Base-by-base conservation (phyloP, 345 rosid species). In the Ceriops zippeliana region DNA sequence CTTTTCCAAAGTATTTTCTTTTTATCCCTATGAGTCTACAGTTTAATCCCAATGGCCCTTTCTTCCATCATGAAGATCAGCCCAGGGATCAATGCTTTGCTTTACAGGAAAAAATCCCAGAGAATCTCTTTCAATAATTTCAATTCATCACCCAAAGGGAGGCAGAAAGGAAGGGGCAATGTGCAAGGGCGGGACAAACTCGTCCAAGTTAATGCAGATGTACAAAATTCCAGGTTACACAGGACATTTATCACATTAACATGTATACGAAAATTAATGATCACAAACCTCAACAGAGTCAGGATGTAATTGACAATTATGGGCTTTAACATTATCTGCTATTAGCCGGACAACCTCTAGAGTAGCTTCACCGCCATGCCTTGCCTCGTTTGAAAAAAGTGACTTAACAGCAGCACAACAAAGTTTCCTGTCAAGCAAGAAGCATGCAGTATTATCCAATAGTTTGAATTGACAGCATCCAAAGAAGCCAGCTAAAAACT, bases 331-430 rank as follows among this genome's bases (percentile, higher is more conserved):
- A 66, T 78, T 87, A 71, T 80, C 79, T 73, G 99, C 98, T 74
- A 95, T 92, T 78, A 89, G 75, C 59, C 84, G 87, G 58, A 90
- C 91, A 71, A 90, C 93, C 64, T 86, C 91, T 49, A 81, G 81
- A 34, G 98, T 90, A 52, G 87, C 91, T 82, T 82, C 92, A 83
- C 98, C 92, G 9, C 93, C 92, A 70, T 95, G 96, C 72, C 92
- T 95, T 65, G 86, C 92, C 82, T 90, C 96, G 69, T 87, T 86
- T 67, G 80, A 62, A 82, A 92, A 95, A 67, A 95, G 89, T 26
- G 93, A 92, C 82, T 83, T 84, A 59, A 95, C 65, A 27, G 96
- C 77, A 62, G 79, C 60, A 83, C 89, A 90, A 80, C 93, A 90
- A 70, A 88, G 93, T 79, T 78, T 87, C 89, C 98, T 92, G 89